Base-by-base conservation (phyloP, 306 rosid genomes). In the Quercus ilex region DNA sequence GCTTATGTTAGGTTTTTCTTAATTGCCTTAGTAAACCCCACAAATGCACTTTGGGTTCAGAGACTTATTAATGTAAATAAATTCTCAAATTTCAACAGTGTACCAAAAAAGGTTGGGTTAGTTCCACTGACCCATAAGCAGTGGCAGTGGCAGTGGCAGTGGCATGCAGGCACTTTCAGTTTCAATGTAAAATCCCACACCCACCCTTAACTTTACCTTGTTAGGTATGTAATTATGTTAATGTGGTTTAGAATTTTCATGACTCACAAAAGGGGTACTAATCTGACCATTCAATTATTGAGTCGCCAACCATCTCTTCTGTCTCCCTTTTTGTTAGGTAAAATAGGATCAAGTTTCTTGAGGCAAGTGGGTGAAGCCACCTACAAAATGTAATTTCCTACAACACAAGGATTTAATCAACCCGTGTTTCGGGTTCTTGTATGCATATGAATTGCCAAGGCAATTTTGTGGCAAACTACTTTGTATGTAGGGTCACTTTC, bases 181-280 rank as follows among this genome's bases (percentile, higher is more conserved):
- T 59, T 59, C 71, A 33, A 67, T 19, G 9, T 67, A 18, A 18
- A 67, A 19, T 33, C 51, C 35, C 2, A 67, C 25, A 35, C 71
- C 15, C 46, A 64, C 43, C 6, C 51, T 33, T 15, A 28, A 63
- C 43, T 63, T 9, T 33, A 33, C 52, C 74, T 63, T 76, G 85
- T 71, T 76, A 70, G 87, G 87, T 82, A 77, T 78, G 78, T 75
- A 67, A 56, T 38, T 41, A 41, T 41, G 46, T 41, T 41, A 7
- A 13, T 49, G 53, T 49, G 15, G 53, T 0, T 49, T 10, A 49
- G 15, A 49, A 49, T 49, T 49, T 12, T 49, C 53, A 12, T 49
- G 14, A 13, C 53, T 49, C 53, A 10, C 53, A 49, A 0, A 49
- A 10, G 15, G 15, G 53, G 15, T 10, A 49, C 17, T 49, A 49